These are phyloP conservation scores for Chaetomiaceae sp. DNA, from an alignment of 2,329 filamentous ascomycete genomes.

Conservation along the genomic window DNA sequence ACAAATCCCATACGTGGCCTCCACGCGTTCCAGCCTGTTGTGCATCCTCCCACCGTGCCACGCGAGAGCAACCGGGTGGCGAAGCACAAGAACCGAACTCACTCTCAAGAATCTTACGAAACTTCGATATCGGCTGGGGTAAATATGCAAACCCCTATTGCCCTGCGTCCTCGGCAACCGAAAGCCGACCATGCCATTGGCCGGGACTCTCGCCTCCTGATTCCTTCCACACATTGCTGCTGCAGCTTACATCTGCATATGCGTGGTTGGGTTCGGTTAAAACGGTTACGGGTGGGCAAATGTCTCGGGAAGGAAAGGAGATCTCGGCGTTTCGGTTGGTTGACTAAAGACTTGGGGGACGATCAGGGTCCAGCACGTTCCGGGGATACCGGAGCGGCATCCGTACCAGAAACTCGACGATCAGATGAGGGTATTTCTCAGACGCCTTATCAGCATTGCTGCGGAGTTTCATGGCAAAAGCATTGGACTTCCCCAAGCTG, in stretches of 20 bases:
- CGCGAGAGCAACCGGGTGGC: neutral
- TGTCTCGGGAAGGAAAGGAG: neutral
- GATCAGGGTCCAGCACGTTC: too few relatives aligned
- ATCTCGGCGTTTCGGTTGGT: neutral
- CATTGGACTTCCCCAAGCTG: too few relatives aligned
- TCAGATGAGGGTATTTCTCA: too few relatives aligned
- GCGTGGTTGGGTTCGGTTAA: slow-evolving; percentile 6
- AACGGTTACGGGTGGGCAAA: neutral
- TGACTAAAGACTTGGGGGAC: neutral
- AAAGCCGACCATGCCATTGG: neutral
- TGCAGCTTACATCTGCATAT: slow-evolving; percentile 6
- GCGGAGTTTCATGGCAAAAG: too few relatives aligned
- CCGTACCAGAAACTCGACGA: too few relatives aligned
- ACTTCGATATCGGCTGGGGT: too few relatives aligned
- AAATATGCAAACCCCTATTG: neutral
- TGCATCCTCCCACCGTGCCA: neutral
- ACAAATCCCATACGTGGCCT: neutral
- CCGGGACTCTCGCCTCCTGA: neutral
- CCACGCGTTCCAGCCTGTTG: neutral
- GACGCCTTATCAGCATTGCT: too few relatives aligned
- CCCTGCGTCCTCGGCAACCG: slow-evolving; percentile 4
- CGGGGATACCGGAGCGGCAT: too few relatives aligned
- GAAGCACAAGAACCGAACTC: too few relatives aligned
- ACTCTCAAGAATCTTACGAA: too few relatives aligned
- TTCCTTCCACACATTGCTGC: neutral